phyloP scores from a whole-genome alignment of 2,329 filamentous ascomycete genomes.

The Fusarium poae region DNA sequence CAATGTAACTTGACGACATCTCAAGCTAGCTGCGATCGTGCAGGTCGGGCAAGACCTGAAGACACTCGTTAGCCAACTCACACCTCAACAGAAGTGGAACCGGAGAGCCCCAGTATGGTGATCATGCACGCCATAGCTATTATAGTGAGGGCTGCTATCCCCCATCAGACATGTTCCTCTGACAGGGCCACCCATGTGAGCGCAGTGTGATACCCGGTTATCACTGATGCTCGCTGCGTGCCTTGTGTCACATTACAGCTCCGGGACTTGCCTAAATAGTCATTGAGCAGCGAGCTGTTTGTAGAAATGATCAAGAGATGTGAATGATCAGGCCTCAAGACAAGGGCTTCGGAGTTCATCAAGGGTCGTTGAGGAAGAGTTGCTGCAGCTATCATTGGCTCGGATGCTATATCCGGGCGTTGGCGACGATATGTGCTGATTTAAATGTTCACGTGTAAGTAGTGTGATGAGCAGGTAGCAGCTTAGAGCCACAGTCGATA shows the following conservation, averaged over 20 bases:
- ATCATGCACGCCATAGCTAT: constrained; percentile 39
- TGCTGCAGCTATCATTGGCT: constrained; percentile 11
- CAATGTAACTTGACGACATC: constrained; percentile 29
- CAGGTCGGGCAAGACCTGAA: constrained; percentile 1
- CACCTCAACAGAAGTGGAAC: constrained; percentile 5
- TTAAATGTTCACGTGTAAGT: background rate
- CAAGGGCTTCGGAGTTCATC: background rate
- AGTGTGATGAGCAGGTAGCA: background rate
- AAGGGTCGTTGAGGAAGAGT: background rate
- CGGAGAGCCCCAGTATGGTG: background rate
- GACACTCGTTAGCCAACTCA: constrained; percentile 5
- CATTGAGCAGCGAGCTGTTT: background rate
- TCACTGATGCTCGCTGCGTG: background rate
- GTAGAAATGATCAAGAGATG: background rate
- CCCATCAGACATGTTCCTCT: background rate
- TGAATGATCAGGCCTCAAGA: background rate
- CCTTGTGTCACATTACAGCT: background rate
- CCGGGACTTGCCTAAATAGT: background rate
- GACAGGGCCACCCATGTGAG: constrained; percentile 22
- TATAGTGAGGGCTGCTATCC: constrained; percentile 10
- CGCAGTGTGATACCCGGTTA: constrained; percentile 1
- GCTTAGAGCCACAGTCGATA: background rate
- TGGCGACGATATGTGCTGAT: background rate
- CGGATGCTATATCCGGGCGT: background rate
- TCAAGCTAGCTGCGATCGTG: constrained; percentile 23